A percentile compares a stretch with the other conserved stretches of the same genome.
Evolutionary conservation across 2,329 filamentous ascomycete genomes (phyloP).

Genomic region (Grosmannia huntii): DNA sequence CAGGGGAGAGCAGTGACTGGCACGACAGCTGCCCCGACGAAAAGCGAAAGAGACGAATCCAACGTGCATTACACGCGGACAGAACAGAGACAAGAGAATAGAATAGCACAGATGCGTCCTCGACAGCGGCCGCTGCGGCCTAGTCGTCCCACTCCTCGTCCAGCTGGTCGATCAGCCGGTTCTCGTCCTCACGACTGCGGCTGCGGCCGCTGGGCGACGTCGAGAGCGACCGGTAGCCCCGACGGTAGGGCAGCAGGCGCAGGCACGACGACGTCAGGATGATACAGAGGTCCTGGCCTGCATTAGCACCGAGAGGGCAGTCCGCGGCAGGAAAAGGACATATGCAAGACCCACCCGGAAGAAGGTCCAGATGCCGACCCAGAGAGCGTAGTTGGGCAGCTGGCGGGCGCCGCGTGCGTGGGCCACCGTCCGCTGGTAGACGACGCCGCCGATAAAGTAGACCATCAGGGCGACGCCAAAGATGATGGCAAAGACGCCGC

Average conservation of each 20-base stretch:
- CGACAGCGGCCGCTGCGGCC: too few relatives aligned
- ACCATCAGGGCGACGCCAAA: conserved; percentile 63
- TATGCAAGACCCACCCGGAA: conserved; percentile 49
- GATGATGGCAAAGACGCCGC: conserved; percentile 82
- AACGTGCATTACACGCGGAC: not conserved
- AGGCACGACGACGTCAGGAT: conserved; percentile 58
- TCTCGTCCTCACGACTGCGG: conserved; percentile 64
- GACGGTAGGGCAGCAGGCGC: conserved; percentile 47
- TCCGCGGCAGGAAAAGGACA: not conserved
- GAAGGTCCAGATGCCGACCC: conserved; percentile 78
- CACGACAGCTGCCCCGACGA: not conserved
- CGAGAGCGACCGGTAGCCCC: conserved; percentile 56
- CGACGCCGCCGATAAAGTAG: conserved; percentile 83
- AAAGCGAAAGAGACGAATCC: not conserved
- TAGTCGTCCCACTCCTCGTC: conserved; percentile 95
- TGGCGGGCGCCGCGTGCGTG: conserved; percentile 93
- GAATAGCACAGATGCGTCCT: not conserved
- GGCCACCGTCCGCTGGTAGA: conserved; percentile 89
- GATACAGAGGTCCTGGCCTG: conserved; percentile 47
- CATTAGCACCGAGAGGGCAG: not conserved
- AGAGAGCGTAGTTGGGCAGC: conserved; percentile 85
- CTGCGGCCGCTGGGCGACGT: conserved; percentile 36
- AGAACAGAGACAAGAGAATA: not conserved
- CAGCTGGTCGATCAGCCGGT: conserved; percentile 84
- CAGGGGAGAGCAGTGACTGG: not conserved